Evolutionary conservation across 2,329 filamentous ascomycete genomes (phyloP).

Genomic region (Claviceps purpurea): DNA sequence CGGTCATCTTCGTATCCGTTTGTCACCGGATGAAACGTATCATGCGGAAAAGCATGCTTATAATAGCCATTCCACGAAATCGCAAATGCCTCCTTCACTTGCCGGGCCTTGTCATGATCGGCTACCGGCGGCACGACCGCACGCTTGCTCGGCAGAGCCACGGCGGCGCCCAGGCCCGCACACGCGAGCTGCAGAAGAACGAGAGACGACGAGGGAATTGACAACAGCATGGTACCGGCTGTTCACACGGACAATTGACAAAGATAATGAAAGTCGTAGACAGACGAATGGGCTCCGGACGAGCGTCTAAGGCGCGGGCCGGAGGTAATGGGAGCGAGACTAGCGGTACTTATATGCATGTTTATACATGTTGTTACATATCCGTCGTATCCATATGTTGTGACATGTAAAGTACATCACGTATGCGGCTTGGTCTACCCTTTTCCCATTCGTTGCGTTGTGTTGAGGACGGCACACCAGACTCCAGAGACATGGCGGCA

Average conservation of each 20-base stretch:
- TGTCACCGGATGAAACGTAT: conserved; percentile 57
- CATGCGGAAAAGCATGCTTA: conserved; percentile 61
- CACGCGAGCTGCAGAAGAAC: conserved; percentile 6
- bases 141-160: conserved; percentile 5
- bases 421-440: not conserved
- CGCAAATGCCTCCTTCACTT: conserved; percentile 55
- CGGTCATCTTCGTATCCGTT: conserved; percentile 56
- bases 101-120: conserved; percentile 34
- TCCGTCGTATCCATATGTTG: too few relatives aligned
- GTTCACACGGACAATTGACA: too few relatives aligned
- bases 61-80: conserved; percentile 62
- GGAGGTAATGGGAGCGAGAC: not conserved
- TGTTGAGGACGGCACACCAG: not conserved
- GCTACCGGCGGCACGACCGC: conserved; percentile 8
- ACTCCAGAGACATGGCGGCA: conserved; percentile 6
- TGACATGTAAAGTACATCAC: too few relatives aligned
- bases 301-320: not conserved
- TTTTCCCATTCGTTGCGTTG: not conserved
- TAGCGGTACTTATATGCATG: not conserved
- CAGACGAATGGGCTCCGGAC: not conserved
- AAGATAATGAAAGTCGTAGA: too few relatives aligned
- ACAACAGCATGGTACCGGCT: conserved; percentile 5
- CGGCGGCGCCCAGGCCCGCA: not conserved
- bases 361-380: not conserved
- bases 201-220: not conserved